Evolutionary conservation across 2,329 filamentous ascomycete genomes (phyloP), one percentile per base, ranked within the genome.

Genomic region (Aphanocladium album): DNA sequence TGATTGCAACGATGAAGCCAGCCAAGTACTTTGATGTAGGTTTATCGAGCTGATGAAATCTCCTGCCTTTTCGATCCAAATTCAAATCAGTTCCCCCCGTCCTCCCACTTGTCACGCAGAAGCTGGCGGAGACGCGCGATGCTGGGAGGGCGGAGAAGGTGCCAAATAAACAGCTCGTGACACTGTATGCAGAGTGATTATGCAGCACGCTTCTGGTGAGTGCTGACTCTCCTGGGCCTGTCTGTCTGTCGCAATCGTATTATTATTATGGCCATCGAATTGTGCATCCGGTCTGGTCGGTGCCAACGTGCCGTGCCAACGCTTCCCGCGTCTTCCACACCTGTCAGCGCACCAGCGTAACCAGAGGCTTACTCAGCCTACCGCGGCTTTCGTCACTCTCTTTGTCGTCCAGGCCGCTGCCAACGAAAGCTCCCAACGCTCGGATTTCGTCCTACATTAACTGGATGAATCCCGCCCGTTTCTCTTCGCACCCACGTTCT

Each of bases 401-500:
- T 41, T 25, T 8, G 11, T 50, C 21, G 6, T 33, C 47, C 49
- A 46, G 39, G 37, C 57, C n/a, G 12, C 16, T 50, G 6, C 30
- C 46, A 21, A 17, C 17, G 5, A 27, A 41, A 30, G 25, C 25
- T 37, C 30, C 11, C 50, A 54, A 41, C 27, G 39, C 57, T 54
- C 57, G 57, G 57, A 60, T 54, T 60, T 60, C 57, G 17, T 49
- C 57, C 57, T 60, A 60, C 57, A 54, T 60, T 60, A 60, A 60
- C 57, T 54, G 19, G 57, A 60, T 60, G 50, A 60, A 60, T 60
- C 57, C 57, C 57, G 57, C 57, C 57, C 57, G 50, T 60, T 60
- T 60, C 57, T 53, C 27, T 33, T 60, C 39, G 49, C 25, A 43
- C 57, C 16, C 47, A 53, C 57, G 49, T 25, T 41, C 33, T 60